Evolutionary conservation across 1,284 basidiomycete species (phyloP), one percentile per base, ranked within the genome.

Genomic region (Heterobasidion occidentale): DNA sequence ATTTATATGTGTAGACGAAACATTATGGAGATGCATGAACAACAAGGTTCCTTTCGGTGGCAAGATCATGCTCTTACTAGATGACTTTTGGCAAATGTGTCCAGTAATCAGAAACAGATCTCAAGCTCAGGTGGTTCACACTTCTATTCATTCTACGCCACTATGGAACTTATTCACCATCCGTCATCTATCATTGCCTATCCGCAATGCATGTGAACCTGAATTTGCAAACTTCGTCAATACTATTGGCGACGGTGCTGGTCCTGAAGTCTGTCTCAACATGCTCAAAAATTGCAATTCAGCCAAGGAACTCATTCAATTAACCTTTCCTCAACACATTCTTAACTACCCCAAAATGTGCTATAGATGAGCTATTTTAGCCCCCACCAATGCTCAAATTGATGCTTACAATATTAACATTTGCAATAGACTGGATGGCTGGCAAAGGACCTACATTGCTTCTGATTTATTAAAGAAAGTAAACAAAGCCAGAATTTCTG

Each of bases 11-110:
- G 68, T 75, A 15, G 71, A 76, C 33, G 11, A 42, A 9, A 42
- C 4, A 42, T 15, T 42, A 9, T 60, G 61, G 0, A 42, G 47
- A 1, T 50, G 63, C 7, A 66, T 61, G 56, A 35, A 51, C 1
- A 62, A 52, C 33, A 45, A 65, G 17, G 7, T 38, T 9, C 70
- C 70, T 0, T 75, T 75, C 59, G 71, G 73, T 7, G 71, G 71
- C 1, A 75, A 73, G 54, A 56, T 67, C 7, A 53, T 75, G 14
- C 56, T 74, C 11, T 61, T 71, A 0, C 61, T 71, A 0, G 74
- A 73, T 0, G 73, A 75, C 57, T 76, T 75, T 58, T 61, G 70
- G 0, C 74, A 74, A 58, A 72, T 69, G 1, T 70, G 69, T 46
- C 74, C 73, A 8, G 70, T 75, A 11, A 61, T 75, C 6, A 58